Evolutionary conservation across 768 basidiomycete species (phyloP).

Genomic region (Leccinum longicurvipes): DNA sequence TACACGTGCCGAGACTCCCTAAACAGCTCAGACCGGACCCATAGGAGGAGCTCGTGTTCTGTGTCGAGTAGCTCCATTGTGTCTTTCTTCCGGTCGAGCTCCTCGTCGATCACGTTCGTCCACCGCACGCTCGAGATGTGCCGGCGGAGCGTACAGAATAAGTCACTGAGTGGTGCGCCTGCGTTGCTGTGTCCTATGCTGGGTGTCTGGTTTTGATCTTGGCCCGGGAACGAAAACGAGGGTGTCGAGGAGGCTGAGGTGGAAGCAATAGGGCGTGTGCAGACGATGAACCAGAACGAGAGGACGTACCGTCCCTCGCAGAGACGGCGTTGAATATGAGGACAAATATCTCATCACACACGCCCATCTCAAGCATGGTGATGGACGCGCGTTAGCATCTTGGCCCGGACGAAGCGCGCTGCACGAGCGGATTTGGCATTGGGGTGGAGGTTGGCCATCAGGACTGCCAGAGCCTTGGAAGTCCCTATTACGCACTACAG

Average conservation of each 20-base stretch:
- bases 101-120: conserved; percentile 49
- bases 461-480: neutral
- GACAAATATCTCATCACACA: conserved; percentile 72
- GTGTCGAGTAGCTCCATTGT: conserved; percentile 66
- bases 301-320: conserved; percentile 24
- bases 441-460: neutral
- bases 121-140: conserved; percentile 49
- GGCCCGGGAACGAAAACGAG: neutral
- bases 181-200: conserved; percentile 14
- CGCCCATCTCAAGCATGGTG: conserved; percentile 62
- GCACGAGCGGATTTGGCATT: neutral
- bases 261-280: neutral
- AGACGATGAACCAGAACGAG: neutral
- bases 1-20: conserved; percentile 43
- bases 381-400: conserved; percentile 50
- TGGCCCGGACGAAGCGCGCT: conserved; percentile 8
- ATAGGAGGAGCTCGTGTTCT: conserved; percentile 69
- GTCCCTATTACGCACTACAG: neutral
- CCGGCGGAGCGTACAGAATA: conserved; percentile 55
- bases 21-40: conserved; percentile 71
- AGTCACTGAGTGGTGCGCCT: conserved; percentile 36
- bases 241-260: neutral
- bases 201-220: conserved; percentile 1
- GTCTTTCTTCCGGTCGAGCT: conserved; percentile 68
- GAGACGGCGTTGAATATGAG: conserved; percentile 60